Conservation (phyloP, 2,329 filamentous ascomycete species). For the Eutypella sp. region DNA sequence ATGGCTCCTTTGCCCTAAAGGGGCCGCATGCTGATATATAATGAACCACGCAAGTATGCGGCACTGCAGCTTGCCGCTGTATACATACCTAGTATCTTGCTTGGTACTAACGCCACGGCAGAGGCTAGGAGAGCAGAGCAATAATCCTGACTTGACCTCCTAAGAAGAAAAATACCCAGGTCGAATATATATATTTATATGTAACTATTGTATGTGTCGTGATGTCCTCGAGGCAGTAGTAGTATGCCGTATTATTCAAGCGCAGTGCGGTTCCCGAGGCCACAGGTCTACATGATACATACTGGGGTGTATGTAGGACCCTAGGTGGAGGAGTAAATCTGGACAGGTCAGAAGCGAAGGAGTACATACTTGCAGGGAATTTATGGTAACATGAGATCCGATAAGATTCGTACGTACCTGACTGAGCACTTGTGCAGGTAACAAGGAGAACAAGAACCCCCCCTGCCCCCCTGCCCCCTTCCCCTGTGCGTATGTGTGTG, state of each 20-base stretch:
- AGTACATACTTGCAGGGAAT: not conserved
- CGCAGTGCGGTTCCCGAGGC: too few relatives aligned
- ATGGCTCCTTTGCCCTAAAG: too few relatives aligned
- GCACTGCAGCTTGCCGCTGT: not conserved
- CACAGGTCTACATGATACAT: too few relatives aligned
- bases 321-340: not conserved
- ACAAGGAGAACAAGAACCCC: not conserved
- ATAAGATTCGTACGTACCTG: not conserved
- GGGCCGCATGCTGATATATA: not conserved
- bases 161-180: too few relatives aligned
- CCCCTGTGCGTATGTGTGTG: not conserved
- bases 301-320: not conserved
- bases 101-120: too few relatives aligned
- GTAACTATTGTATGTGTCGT: too few relatives aligned
- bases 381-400: not conserved
- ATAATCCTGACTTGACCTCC: too few relatives aligned
- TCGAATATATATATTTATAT: too few relatives aligned
- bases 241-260: too few relatives aligned
- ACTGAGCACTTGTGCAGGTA: too few relatives aligned
- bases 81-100: not conserved
- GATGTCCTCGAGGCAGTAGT: too few relatives aligned
- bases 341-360: not conserved
- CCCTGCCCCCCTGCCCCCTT: not conserved
- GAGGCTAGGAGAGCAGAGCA: too few relatives aligned
- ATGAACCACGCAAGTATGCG: not conserved